Evolutionary conservation across 2,329 filamentous ascomycete genomes (phyloP).

Genomic region (Cyphellophora attinorum): DNA sequence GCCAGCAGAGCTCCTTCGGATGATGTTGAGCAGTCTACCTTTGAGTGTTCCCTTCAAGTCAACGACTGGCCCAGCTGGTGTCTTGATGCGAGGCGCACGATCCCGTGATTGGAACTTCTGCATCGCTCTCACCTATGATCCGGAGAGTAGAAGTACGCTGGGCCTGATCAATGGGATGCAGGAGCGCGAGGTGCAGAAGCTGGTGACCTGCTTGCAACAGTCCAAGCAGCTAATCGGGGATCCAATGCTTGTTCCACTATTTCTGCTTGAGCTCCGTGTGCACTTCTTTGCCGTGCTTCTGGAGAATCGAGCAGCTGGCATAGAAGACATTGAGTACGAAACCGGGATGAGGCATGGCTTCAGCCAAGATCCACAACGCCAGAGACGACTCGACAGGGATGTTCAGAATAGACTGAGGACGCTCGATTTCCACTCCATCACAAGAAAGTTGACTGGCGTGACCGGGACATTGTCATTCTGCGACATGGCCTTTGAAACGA

Average conservation of each 20-base stretch:
- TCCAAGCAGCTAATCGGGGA: slow-evolving; percentile 3
- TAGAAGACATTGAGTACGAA: slow-evolving; percentile 8
- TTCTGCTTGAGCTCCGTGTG: slow-evolving; percentile 9
- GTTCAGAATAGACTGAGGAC: slow-evolving; percentile 4
- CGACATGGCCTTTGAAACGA: slow-evolving; percentile 8
- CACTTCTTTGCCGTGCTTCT: slow-evolving; percentile 11
- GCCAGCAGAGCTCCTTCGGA: slow-evolving; percentile 9
- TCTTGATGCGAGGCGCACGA: slow-evolving; percentile 9
- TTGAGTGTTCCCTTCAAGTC: slow-evolving; percentile 4
- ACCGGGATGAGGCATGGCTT: slow-evolving; percentile 12
- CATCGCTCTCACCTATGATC: slow-evolving; percentile 6
- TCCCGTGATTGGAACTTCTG: slow-evolving; percentile 13
- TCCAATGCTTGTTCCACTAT: slow-evolving; percentile 8
- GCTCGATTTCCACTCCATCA: slow-evolving; percentile 9
- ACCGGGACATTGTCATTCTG: slow-evolving; percentile 10
- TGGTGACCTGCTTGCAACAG: slow-evolving; percentile 6
- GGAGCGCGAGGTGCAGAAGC: slow-evolving; percentile 3
- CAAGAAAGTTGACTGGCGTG: slow-evolving; percentile 10
- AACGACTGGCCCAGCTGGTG: slow-evolving; percentile 3
- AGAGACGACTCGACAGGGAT: slow-evolving; percentile 2
- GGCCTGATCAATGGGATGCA: slow-evolving; percentile 10
- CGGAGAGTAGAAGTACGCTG: background rate
- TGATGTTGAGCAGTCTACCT: slow-evolving; percentile 11
- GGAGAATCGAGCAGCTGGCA: slow-evolving; percentile 7
- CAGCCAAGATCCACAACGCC: slow-evolving; percentile 2